Evolutionary conservation across 805 yeast species (phyloP).

Genomic region (Candida adriatica): DNA sequence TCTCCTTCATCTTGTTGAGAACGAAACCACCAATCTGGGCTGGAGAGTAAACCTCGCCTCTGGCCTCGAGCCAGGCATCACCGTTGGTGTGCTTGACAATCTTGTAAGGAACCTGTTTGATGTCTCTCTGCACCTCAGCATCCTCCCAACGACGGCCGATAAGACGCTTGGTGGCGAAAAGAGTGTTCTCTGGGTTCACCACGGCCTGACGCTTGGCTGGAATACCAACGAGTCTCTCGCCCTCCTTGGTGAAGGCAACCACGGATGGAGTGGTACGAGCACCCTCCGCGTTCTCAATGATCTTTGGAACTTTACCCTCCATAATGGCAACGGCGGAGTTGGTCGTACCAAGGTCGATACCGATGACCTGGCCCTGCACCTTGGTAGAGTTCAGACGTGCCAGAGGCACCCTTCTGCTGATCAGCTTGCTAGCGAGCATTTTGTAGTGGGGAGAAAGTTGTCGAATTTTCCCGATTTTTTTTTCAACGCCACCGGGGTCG

Average conservation of each 20-base stretch:
- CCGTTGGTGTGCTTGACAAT: constrained; percentile 55
- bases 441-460: too few relatives aligned
- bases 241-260: constrained; percentile 57
- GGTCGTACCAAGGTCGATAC: constrained; percentile 83
- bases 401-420: constrained; percentile 21
- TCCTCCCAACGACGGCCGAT: constrained; percentile 72
- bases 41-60: constrained; percentile 49
- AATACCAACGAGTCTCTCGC: constrained; percentile 52
- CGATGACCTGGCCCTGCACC: constrained; percentile 50
- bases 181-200: constrained; percentile 71
- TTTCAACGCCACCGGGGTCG: too few relatives aligned
- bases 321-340: constrained; percentile 75
- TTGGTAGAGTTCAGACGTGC: constrained; percentile 43
- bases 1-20: constrained; percentile 55
- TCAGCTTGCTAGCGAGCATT: constrained; percentile 11
- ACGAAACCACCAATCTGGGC: constrained; percentile 67
- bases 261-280: constrained; percentile 52
- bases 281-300: constrained; percentile 76
- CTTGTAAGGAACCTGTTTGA: constrained; percentile 56
- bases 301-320: constrained; percentile 46
- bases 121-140: constrained; percentile 65
- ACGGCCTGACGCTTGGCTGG: constrained; percentile 78
- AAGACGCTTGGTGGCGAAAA: constrained; percentile 76
- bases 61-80: constrained; percentile 58
- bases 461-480: too few relatives aligned